Base-by-base conservation (phyloP, 352 stramenopile species). In the Aphanomyces invadans region DNA sequence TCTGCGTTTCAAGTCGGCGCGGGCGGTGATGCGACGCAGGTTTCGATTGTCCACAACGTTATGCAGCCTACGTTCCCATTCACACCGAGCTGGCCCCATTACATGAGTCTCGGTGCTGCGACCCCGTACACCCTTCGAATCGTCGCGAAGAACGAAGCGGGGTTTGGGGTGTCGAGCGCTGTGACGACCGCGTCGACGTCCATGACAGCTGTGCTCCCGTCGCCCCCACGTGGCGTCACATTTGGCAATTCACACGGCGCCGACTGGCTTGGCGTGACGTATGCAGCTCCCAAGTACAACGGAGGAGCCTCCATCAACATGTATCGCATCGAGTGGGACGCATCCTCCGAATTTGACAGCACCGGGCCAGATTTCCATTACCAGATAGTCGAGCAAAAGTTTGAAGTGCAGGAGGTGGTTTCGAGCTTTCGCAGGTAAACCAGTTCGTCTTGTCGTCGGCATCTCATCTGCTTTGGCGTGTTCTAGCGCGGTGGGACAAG, bases 301-400 rank as follows among this genome's bases (percentile, higher is more conserved):
- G 95, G 95, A 23, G 95, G 93, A 3, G 78, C 88, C 0, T 65
- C 73, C 10, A 83, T 98, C 45, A 96, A 86, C 2, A 93, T 95
- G 74, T 97, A 98, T 61, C 78, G 84, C 39, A 78, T 98, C 15
- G 90, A 98, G 73, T 96, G 91, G 74, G 92, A 97, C 60, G 91
- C 84, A 0, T 88, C 80, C 0, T 70, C 76, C 3, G 77, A 70
- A 2, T 97, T 98, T 62, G 79, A 92, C 45, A 88, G 86, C 46
- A 80, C 75, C 0, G 95, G 87, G 48, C 68, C 69, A 5, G 77
- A 90, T 54, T 98, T 97, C 57, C 86, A 81, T 0, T 81, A 87
- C 12, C 77, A 79, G 3, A 95, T 80, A 33, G 86, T 98, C 15
- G 76, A 93, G 68, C 89, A 96, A 61, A 74, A 76, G 9, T 83